Evolutionary conservation across 2,329 filamentous ascomycete genomes (phyloP), one percentile per base, ranked within the genome.

Genomic region (Botryotinia globosa): DNA sequence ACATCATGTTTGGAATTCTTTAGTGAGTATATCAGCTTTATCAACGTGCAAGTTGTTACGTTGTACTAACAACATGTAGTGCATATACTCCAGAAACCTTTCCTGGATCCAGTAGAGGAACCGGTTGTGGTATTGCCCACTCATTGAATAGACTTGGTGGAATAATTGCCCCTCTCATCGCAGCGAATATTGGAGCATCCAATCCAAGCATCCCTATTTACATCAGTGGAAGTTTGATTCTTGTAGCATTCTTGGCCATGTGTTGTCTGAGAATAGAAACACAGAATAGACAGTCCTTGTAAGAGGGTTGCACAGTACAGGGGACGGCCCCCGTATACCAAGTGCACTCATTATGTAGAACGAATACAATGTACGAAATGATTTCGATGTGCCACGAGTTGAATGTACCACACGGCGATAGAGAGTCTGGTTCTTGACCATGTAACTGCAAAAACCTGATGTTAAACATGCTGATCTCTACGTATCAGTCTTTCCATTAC

Each of bases 81-180:
- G 90, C 91, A 12, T 94, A 92, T 79, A 93, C 92, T 0, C 91
- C 92, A 0, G 92, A 94, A 78, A 88, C 93, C 42, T 93, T 94
- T 81, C 91, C 91, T 0, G 90, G 91, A 0, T 90, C 91, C 0
- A 88, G 91, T 34, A 85, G 92, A 45, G 92, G 91, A 8, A 92
- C 91, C 0, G 92, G 91, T 9, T 91, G 89, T 0, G 92, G 91
- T 59, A 90, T 94, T 65, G 88, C 89, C 34, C 91, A 89, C 79
- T 91, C 92, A 78, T 81, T 93, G 74, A 94, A 93, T 80, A 85
- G 91, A 54, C 79, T 91, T 58, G 87, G 88, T 8, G 91, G 92
- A 8, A 83, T 94, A 18, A 84, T 89, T 77, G 91, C 91, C 0
- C 91, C 92, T 0, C 84, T 94, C 18, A 83, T 94, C 39, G 91